Evolutionary conservation across 1,139 yeast species (phyloP), one percentile per base, ranked within the genome.

Genomic region (Magnusiomyces clavatus): DNA sequence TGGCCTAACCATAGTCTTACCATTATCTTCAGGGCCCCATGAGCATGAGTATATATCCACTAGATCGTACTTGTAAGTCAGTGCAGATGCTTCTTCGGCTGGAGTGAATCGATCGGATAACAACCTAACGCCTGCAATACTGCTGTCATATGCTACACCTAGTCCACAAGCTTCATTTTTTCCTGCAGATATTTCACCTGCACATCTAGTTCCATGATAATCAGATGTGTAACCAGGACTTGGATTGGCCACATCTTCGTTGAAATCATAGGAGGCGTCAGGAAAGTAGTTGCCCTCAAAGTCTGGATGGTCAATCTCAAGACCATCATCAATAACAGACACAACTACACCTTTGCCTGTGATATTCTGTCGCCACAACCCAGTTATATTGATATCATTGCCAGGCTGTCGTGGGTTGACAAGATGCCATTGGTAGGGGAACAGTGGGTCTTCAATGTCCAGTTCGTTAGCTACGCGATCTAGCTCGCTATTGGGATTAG

Each of bases 11-110:
- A 92, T 79, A 0, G 96, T 80, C 55, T 68, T 74, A 0, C 98
- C 99, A 66, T 90, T 86, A 67, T 92, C 99, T 1, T 89, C 79
- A 1, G 99, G 99, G 2, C 99, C 99, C 99, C 99, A 92, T 3
- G 96, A 88, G 68, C 99, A 92, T 2, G 96, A 87, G 67, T 88
- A 92, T 39, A 92, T 92, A 67, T 90, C 96, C 65, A 92, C 92
- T 49, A 64, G 61, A 56, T 87, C 90, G 61, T 85, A 72, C 0
- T 83, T 92, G 68, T 84, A 85, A 43, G 85, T 76, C 74, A 92
- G 71, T 0, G 97, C 86, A 1, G 86, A 80, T 0, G 97, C 97
- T 68, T 92, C 98, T 57, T 89, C 96, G 52, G 84, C 95, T 3
- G 87, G 74, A 3, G 94, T 81, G 50, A 94, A 78, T 40, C 77